A percentile compares a stretch with the other conserved stretches of the same genome.
These are phyloP conservation scores for Lepidium africanum DNA, from an alignment of 345 rosid species.

Conservation along the genomic window DNA sequence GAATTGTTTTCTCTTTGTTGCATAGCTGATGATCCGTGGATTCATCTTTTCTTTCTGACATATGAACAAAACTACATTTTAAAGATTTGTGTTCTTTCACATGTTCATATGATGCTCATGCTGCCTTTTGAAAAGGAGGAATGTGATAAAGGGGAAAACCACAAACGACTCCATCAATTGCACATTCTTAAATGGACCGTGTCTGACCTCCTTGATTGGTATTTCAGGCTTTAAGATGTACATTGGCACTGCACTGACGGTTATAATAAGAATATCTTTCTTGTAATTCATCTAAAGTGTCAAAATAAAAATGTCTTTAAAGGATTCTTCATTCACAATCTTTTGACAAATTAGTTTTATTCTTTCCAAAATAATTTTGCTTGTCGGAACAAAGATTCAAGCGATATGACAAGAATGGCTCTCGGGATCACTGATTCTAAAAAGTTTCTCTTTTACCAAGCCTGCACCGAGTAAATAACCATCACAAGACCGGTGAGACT, in stretches of 20 bases:
- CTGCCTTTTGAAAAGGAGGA: not conserved
- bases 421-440: conserved; percentile 50
- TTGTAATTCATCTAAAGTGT: not conserved
- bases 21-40: conserved; percentile 92
- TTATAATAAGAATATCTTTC: conserved; percentile 50
- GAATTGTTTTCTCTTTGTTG: too few relatives aligned
- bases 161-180: conserved; percentile 50
- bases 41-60: conserved; percentile 78
- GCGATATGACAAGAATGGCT: conserved; percentile 76
- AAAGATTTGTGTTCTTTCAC: conserved; percentile 53
- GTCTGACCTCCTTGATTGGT: not conserved
- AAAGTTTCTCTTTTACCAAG: conserved; percentile 65
- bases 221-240: conserved; percentile 74
- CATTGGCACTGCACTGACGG: conserved; percentile 61
- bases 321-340: conserved; percentile 1
- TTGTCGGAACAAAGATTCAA: conserved; percentile 86
- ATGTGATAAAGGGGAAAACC: conserved; percentile 30
- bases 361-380: conserved; percentile 69
- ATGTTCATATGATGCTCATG: conserved; percentile 58
- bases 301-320: not conserved
- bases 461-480: conserved; percentile 33
- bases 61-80: conserved; percentile 60
- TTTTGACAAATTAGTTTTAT: not conserved
- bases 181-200: not conserved
- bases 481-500: conserved; percentile 24